These are phyloP conservation scores for Heterobasidion annosum DNA, from an alignment of 1,284 basidiomycete species.

Conservation along the genomic window DNA sequence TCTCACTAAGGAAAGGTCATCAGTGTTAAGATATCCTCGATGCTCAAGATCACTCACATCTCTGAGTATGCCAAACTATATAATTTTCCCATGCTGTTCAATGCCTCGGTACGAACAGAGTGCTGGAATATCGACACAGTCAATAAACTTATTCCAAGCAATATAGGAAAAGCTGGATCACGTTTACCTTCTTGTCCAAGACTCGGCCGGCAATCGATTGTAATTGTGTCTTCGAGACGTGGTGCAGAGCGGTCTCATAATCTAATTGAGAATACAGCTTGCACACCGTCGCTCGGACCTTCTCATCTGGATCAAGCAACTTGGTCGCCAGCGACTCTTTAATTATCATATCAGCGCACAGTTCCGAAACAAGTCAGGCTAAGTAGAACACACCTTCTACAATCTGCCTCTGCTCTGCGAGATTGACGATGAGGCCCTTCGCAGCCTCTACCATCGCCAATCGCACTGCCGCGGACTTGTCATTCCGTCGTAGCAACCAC, in stretches of 20 bases:
- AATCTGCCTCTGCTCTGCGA: constrained; percentile 60
- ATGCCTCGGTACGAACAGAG: constrained; percentile 76
- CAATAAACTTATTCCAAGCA: not conserved
- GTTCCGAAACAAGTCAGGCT: constrained; percentile 5
- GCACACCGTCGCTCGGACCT: constrained; percentile 81
- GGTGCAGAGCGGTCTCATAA: constrained; percentile 85
- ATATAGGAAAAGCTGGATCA: not conserved
- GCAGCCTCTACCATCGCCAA: constrained; percentile 74
- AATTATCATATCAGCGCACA: constrained; percentile 2
- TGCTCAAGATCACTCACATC: constrained; percentile 53
- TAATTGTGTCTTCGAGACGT: constrained; percentile 63
- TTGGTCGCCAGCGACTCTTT: constrained; percentile 61
- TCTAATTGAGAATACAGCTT: constrained; percentile 78
- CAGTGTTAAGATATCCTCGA: not conserved
- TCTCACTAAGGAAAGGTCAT: constrained; percentile 48
- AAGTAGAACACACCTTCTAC: constrained; percentile 52
- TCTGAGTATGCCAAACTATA: constrained; percentile 83
- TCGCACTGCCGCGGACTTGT: constrained; percentile 68
- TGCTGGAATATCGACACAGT: constrained; percentile 28
- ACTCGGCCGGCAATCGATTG: constrained; percentile 64
- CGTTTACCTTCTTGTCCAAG: constrained; percentile 76
- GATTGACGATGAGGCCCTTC: constrained; percentile 51
- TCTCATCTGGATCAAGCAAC: constrained; percentile 85
- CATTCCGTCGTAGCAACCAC: constrained; percentile 79
- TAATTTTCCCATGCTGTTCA: constrained; percentile 70